Evolutionary conservation across 106 monocot species (phyloP), one percentile per base, ranked within the genome.

Genomic region (Iris macrosiphon): DNA sequence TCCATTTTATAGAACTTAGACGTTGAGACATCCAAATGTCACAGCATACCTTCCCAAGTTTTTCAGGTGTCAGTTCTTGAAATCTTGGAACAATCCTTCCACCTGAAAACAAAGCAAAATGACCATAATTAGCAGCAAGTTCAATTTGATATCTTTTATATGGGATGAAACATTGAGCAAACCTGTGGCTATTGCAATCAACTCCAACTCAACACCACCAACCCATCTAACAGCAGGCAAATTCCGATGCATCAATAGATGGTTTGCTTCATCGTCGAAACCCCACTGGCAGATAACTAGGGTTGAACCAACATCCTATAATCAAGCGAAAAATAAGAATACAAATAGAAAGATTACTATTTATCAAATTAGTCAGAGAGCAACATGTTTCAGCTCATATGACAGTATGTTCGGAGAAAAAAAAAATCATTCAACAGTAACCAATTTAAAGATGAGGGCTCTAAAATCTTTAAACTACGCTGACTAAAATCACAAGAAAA

Each of bases 181-280:
- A 91, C 98, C 98, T 75, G 98, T 98, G 40, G 98, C 98, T 29
- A 98, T 98, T 48, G 98, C 98, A 73, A 98, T 98, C 69, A 98
- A 68, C 41, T 98, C 98, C 57, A 98, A 56, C 76, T 98, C 98
- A 28, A 98, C 98, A 73, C 98, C 98, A 68, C 98, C 98, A 80
- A 98, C 98, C 98, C 98, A 91, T 81, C 98, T 87, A 64, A 98
- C 98, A 70, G 98, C 98, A 72, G 98, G 98, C 26, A 98, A 62
- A 57, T 98, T 87, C 22, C 87, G 67, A 71, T 98, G 90, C 90
- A 98, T 91, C 75, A 98, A 72, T 24, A 98, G 45, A 57, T 98
- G 98, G 61, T 98, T 98, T 53, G 98, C 98, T 77, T 98, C 98
- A 78, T 98, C 98, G 68, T 98, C 98, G 65, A 98, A 98, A 30